These are phyloP conservation scores for Pseudocercospora musae DNA, from an alignment of 2,329 filamentous ascomycete genomes.

Conservation along the genomic window DNA sequence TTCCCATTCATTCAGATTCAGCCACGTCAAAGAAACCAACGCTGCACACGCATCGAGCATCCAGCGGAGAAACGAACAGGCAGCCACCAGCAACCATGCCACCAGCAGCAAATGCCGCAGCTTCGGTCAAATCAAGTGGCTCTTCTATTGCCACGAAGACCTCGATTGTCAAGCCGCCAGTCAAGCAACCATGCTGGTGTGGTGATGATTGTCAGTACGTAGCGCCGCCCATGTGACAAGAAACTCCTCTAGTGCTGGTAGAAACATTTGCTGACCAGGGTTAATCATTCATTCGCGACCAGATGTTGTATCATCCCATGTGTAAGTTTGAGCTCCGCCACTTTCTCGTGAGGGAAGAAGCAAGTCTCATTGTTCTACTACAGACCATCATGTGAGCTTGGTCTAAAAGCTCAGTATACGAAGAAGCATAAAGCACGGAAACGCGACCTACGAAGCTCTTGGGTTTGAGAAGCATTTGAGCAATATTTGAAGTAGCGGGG, in stretches of 20 bases:
- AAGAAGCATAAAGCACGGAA: neutral
- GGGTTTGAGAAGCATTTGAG: neutral
- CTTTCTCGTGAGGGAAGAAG: neutral
- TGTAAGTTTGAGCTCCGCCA: slow-evolving; percentile 10
- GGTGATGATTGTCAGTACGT: slow-evolving; percentile 23
- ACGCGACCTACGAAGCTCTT: neutral
- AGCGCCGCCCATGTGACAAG: neutral
- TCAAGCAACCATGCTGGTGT: slow-evolving; percentile 36
- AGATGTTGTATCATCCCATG: slow-evolving; percentile 18
- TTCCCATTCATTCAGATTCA: neutral
- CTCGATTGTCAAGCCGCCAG: slow-evolving; percentile 19
- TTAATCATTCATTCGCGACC: too few species aligned
- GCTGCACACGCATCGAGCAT: neutral
- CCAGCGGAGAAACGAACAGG: neutral
- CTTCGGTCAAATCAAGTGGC: slow-evolving; percentile 20
- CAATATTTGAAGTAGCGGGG: neutral
- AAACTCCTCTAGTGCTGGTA: neutral
- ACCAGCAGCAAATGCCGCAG: slow-evolving; percentile 27
- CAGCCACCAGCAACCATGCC: slow-evolving; percentile 21
- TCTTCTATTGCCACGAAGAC: slow-evolving; percentile 19
- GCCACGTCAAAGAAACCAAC: neutral
- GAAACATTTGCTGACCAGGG: slow-evolving; percentile 2
- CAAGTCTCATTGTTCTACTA: neutral
- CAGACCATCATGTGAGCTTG: slow-evolving; percentile 17
- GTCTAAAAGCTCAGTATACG: neutral